Conservation (phyloP, 495 filamentous ascomycete species). For the Penicillium mononematosum region DNA sequence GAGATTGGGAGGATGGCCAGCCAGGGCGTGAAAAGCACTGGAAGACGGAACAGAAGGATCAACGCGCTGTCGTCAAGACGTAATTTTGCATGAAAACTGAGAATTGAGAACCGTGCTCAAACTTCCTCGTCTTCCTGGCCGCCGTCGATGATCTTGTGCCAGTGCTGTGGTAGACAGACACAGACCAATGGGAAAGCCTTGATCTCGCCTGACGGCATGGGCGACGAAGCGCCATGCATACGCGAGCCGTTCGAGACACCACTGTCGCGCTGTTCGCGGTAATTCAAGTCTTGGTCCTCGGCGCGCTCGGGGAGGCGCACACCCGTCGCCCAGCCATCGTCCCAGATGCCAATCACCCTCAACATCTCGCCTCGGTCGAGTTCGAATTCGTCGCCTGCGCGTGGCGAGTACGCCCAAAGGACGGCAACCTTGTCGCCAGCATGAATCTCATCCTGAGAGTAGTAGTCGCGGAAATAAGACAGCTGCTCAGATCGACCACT, state of each 20-base stretch:
- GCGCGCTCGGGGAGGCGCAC: conserved; percentile 76
- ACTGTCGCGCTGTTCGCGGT: conserved; percentile 81
- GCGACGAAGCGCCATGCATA: conserved; percentile 53
- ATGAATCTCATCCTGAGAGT: conserved; percentile 94
- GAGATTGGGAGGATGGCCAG: conserved; percentile 18
- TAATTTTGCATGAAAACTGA: conserved; percentile 37
- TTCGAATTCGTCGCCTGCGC: conserved; percentile 89
- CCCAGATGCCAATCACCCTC: conserved; percentile 98
- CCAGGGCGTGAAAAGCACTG: conserved; percentile 19
- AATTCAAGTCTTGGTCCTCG: conserved; percentile 80
- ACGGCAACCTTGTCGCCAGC: conserved; percentile 86
- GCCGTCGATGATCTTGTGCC: conserved; percentile 95
- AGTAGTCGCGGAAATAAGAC: conserved; percentile 96
- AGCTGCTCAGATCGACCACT: conserved; percentile 95
- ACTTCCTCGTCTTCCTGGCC: conserved; percentile 40
- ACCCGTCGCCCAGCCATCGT: conserved; percentile 98
- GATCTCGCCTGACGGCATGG: conserved; percentile 76
- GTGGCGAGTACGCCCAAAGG: conserved; percentile 94
- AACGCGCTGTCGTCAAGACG: conserved; percentile 45
- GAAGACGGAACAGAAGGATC: conserved; percentile 27
- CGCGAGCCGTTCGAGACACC: conserved; percentile 86
- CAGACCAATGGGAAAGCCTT: conserved; percentile 98
- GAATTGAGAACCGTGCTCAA: conserved; percentile 27
- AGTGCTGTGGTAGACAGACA: conserved; percentile 94
- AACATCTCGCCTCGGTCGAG: conserved; percentile 97